A percentile compares a stretch with the other conserved stretches of the same genome.
These are phyloP conservation scores for Yarrowia divulgata DNA, from an alignment of 805 yeast genomes.

Conservation along the genomic window DNA sequence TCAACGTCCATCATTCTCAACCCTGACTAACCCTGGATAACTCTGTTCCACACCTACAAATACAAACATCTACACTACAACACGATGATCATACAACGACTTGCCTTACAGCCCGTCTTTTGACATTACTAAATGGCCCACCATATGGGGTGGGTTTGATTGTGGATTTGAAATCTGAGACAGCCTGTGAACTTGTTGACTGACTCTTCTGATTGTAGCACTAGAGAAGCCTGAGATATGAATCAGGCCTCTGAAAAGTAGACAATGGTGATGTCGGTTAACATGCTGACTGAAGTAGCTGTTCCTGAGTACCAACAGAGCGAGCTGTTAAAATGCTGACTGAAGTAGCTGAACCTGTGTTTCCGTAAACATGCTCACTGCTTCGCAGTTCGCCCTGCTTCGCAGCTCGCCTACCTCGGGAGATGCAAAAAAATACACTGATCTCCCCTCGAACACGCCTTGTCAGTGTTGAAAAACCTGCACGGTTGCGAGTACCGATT, in stretches of 20 bases:
- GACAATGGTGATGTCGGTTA: no score
- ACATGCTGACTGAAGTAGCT: no score
- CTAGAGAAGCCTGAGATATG: background rate
- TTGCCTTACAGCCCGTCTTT: no score
- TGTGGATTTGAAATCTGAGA: no score
- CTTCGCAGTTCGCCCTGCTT: background rate
- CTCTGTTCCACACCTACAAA: background rate
- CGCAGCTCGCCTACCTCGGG: background rate
- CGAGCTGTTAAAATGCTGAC: no score
- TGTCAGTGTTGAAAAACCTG: slow-evolving; percentile 26
- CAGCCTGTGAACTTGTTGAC: no score
- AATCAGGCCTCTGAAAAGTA: no score
- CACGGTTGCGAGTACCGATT: slow-evolving; percentile 36
- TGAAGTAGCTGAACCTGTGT: no score
- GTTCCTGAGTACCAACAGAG: background rate
- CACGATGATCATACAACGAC: background rate
- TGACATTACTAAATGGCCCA: no score
- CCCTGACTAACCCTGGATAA: slow-evolving; percentile 1
- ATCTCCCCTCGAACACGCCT: slow-evolving; percentile 30
- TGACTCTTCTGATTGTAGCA: no score
- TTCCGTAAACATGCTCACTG: no score
- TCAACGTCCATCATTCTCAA: background rate
- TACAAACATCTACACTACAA: background rate
- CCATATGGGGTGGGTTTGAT: no score
- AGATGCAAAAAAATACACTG: slow-evolving; percentile 39